A percentile compares a stretch with the other conserved stretches of the same genome.
These are phyloP conservation scores for Nothomitra cinnamomea DNA, from an alignment of 2,329 filamentous ascomycete genomes.

Conservation along the genomic window DNA sequence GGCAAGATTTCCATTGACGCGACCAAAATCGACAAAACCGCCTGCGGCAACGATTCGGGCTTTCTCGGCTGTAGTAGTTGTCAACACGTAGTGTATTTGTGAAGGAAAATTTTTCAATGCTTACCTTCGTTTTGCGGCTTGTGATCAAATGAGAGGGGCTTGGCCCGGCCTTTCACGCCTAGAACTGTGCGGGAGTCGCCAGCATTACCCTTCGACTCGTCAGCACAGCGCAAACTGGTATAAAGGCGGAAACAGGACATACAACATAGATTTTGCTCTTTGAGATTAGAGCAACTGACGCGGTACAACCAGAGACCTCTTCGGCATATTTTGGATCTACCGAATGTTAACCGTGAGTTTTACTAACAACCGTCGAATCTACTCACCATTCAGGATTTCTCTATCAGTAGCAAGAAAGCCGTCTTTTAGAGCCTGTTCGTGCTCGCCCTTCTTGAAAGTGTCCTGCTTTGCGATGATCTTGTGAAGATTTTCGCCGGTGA, in stretches of 20 bases:
- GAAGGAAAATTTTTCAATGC: conserved; percentile 7
- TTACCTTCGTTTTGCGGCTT: conserved; percentile 95
- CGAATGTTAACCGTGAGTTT: background rate
- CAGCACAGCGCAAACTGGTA: conserved; percentile 13
- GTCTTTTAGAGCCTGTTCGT: conserved; percentile 92
- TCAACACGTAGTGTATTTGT: conserved; percentile 10
- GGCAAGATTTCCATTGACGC: conserved; percentile 94
- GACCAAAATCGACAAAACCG: conserved; percentile 95
- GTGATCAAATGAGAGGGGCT: conserved; percentile 97
- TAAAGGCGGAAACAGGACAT: conserved; percentile 29
- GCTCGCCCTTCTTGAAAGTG: conserved; percentile 75
- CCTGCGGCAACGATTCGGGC: conserved; percentile 89
- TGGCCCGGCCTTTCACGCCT: conserved; percentile 91
- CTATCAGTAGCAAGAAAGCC: conserved; percentile 92
- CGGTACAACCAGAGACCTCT: conserved; percentile 94
- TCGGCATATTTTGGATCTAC: conserved; percentile 92
- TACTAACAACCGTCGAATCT: background rate
- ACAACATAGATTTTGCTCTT: conserved; percentile 90
- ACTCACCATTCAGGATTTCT: conserved; percentile 82
- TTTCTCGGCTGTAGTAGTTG: conserved; percentile 55
- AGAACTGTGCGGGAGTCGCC: conserved; percentile 91
- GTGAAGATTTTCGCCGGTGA: conserved; percentile 82
- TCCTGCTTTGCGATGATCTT: conserved; percentile 92
- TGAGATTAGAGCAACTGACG: conserved; percentile 77
- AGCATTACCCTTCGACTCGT: conserved; percentile 62